Base-by-base conservation (phyloP, 306 rosid genomes). In the Carpinus fangiana region DNA sequence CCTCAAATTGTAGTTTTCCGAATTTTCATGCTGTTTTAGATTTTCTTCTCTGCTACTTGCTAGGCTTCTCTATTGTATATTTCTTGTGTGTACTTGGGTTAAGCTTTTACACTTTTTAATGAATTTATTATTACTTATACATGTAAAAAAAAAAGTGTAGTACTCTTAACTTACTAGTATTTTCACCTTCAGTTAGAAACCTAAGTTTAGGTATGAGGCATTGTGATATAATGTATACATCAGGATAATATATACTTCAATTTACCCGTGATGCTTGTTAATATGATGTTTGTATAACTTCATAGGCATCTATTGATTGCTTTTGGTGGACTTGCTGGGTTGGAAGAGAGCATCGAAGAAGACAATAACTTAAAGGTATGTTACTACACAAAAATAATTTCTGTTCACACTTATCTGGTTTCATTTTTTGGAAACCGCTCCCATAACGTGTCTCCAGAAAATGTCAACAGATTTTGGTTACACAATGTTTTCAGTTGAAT, bases 311-410 rank as follows among this genome's bases (percentile, higher is more conserved):
- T 95, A 2, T 81, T 92, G 78, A 95, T 95, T 85, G 89, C 98
- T 77, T 95, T 95, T 80, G 98, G 98, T 80, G 98, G 98, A 81
- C 90, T 93, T 85, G 98, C 98, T 81, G 98, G 98, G 70, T 89
- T 95, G 87, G 98, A 95, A 86, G 98, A 95, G 89, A 79, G 97
- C 83, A 80, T 91, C 20, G 99, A 95, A 84, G 99, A 95, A 90
- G 99, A 95, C 74, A 76, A 77, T 73, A 82, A 77, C 76, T 81
- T 90, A 28, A 91, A 93, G 96, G 98, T 93, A 88, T 59, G 31
- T 8, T 75, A 21, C 66, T 38, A 50, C 18, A 31, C 43, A 28
- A 45, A 16, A 14, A 8, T 4, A n/a, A 46, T 41, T 70, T 70
- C 23, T 13, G 31, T 61, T 73, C 20, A 55, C 74, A 28, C 45